Base-by-base conservation (phyloP, 257 asterid genomes). In the Scutellaria galericulata region DNA sequence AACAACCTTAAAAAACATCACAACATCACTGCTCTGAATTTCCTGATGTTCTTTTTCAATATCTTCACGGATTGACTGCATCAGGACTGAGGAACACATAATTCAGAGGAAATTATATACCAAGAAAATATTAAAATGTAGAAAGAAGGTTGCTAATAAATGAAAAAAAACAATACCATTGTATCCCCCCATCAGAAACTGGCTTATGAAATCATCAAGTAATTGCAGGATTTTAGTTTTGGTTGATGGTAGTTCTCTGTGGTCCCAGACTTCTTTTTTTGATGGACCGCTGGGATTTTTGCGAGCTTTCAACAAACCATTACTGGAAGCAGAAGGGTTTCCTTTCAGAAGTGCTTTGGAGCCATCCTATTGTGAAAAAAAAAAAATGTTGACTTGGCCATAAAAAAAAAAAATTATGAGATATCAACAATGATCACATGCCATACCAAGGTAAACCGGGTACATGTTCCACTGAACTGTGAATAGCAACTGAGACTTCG, bases 41-140 rank as follows among this genome's bases (percentile, higher is more conserved):
- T 88, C 86, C 71, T 77, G 96, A 76, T 81, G 91, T 67, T 94
- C 99, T 81, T 86, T 87, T 6, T 83, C 95, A 76, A 94, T 88
- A 82, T 94, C 97, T 75, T 94, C 93, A 11, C 86, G 91, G 64
- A 94, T 79, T 13, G 99, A 89, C 89, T 85, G 90, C 95, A 89
- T 87, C 78, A 94, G 58, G 75, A 82, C 99, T 94, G 85, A 60
- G 20, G 45, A 60, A 52, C 50, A 61, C 52, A 47, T 68, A 82
- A 75, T 3, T 20, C 35, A 56, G 63, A 72, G 77, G 63, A 80
- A 78, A 77, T 66, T 58, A 73, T 68, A 62, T 9, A 56, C 77
- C 71, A 71, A 47, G 64, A 24, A 24, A 62, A 46, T 54, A 72
- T 37, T 64, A 75, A 56, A 57, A 60, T 40, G 51, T 66, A 65